Base-by-base conservation (phyloP, 164 flowering plant species). In the Kingdonia uniflora region DNA sequence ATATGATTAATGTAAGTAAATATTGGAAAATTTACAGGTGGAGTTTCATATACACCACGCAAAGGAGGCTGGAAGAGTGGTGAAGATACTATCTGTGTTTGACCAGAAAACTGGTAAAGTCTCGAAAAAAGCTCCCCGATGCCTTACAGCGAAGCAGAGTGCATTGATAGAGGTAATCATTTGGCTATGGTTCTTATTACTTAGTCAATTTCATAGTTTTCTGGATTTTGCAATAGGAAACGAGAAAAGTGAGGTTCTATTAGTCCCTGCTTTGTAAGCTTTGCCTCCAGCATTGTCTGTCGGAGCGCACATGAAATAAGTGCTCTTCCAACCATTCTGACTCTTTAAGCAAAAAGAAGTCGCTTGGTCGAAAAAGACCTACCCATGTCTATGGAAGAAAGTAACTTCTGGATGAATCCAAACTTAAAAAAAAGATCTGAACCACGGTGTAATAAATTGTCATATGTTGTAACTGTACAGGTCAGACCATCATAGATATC, bases 31-130 rank as follows among this genome's bases (percentile, higher is more conserved):
- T 57, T 23, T 33, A 61, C 79, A 94, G 97, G 67, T 94, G 74
- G 99, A 94, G 53, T 81, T 86, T 66, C 90, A 84, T 53, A 59
- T 86, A 56, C 89, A 89, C 69, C 97, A 89, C 57, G 85, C 84
- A 6, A 89, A 89, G 63, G 90, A 81, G 65, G 85, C 90, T 50
- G 97, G 86, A 3, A 78, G 71, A 52, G 84, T 94, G 55, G 79
- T 57, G 13, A 89, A 58, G 66, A 78, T 94, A 54, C 8, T 69
- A 43, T 84, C 92, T 6, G 49, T 87, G 64, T 68, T 94, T 42
- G 99, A 89, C 71, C 65, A 82, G 11, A 92, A 89, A 65, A 82
- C 87, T 19, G 97, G 97, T 23, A 77, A 84, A 62, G 78, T 70
- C 50, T 71, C 76, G 11, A 84, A 80, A 67, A 84, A 66, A 71